Base-by-base conservation (phyloP, 2,329 filamentous ascomycete species). In the Cadophora sp. region DNA sequence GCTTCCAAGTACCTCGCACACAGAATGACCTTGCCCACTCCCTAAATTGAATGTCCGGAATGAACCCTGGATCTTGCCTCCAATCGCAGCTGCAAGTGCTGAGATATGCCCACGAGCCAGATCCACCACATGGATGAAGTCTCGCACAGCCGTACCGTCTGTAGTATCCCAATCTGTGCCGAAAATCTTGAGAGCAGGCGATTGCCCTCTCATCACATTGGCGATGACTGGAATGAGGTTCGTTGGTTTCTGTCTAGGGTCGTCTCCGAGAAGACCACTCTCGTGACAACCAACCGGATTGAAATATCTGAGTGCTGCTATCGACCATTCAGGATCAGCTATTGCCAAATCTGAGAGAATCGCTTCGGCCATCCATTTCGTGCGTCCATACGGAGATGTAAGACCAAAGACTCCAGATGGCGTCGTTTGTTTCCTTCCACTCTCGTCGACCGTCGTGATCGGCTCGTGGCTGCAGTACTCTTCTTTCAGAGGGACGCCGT, bases 51-150 rank as follows among this genome's bases (percentile, higher is more conserved):
- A 83, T 2, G 80, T 78, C 24, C 80, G 77, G 71, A 80, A 83
- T 0, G 74, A 79, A 24, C 78, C 76, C n/a, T 68, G 71, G 53
- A 80, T 64, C 61, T 73, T 73, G 4, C 75, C 75, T 11, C 76
- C 73, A 30, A 74, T 76, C 30, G 78, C 74, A 36, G 80, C 73
- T 18, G 73, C 66, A 24, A 89, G 79, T 0, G 88, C 88, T 4
- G 87, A 85, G 39, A 89, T 83, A 76, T 90, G 88, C 2, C 85
- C 88, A 43, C 83, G 80, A 7, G 87, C 87, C 41, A 90, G 81
- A 75, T 90, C 88, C 16, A 83, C 84, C 41, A 90, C 88, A 71
- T 90, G 88, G 69, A 90, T 89, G 75, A 88, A 90, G 74, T 90
- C 88, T 36, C 88, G 84, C 41, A 90, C 82, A 1, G 87, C 86